phyloP scores from a whole-genome alignment of 768 basidiomycete genomes.

The Agrocybe pediades region DNA sequence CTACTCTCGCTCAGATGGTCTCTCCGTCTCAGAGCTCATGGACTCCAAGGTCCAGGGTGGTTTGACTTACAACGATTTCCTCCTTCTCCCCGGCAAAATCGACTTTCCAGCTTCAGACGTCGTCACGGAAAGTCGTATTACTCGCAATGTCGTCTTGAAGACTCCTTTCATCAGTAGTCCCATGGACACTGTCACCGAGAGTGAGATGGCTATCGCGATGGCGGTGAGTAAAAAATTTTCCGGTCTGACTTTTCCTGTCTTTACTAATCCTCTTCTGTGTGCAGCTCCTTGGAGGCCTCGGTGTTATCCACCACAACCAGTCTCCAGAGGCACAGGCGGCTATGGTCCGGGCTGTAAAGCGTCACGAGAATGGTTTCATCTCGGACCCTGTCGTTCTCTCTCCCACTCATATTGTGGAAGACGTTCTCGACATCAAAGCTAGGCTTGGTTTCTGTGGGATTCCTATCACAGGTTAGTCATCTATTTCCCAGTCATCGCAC shows the following conservation, averaged over 20 bases:
- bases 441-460: constrained; percentile 94
- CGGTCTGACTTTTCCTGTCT: constrained; percentile 7
- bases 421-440: constrained; percentile 92
- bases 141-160: constrained; percentile 88
- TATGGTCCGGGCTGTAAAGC: constrained; percentile 97
- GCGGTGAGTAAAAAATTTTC: constrained; percentile 58
- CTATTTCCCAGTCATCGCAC: constrained; percentile 7
- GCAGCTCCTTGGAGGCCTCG: constrained; percentile 90
- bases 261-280: constrained; percentile 16
- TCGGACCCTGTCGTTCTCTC: constrained; percentile 90
- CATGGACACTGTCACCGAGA: constrained; percentile 99
- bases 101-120: constrained; percentile 87
- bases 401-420: constrained; percentile 75
- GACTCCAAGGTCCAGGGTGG: constrained; percentile 85
- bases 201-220: constrained; percentile 90
- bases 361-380: constrained; percentile 99
- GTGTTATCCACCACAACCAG: constrained; percentile 98
- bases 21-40: constrained; percentile 85
- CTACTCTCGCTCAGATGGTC: constrained; percentile 78
- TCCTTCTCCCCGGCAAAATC: constrained; percentile 93
- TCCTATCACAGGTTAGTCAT: constrained; percentile 90
- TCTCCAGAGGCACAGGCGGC: constrained; percentile 82
- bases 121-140: constrained; percentile 81
- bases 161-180: constrained; percentile 97
- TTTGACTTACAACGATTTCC: constrained; percentile 97